Percentiles rank a stretch among this genome's conserved stretches.
phyloP scores from a whole-genome alignment of 768 basidiomycete species.

The Cystobasidiopsis lactophilus region DNA sequence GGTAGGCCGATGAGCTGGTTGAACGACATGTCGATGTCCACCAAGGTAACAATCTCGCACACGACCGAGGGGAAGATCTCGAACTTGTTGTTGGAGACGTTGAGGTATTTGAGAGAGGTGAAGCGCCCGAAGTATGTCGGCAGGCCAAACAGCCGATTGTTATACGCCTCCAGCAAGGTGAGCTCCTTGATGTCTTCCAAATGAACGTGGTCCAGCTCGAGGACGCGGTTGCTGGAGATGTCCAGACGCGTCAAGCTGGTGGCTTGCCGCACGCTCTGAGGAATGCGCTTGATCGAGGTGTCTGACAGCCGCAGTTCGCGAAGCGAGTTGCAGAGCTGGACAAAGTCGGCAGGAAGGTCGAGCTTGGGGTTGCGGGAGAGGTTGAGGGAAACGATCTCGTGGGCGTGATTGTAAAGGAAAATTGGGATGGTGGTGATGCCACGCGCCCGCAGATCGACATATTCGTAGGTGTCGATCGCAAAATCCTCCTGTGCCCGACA shows the following conservation, averaged over 20 bases:
- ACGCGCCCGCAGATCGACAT: conserved; percentile 57
- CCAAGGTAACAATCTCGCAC: conserved; percentile 45
- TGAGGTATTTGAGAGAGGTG: conserved; percentile 47
- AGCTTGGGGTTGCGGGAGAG: conserved; percentile 87
- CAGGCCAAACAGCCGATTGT: conserved; percentile 71
- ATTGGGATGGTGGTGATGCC: conserved; percentile 75
- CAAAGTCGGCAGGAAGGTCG: conserved; percentile 88
- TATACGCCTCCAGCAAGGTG: conserved; percentile 49
- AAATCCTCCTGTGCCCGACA: conserved; percentile 40
- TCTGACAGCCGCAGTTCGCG: conserved; percentile 66
- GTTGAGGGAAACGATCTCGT: conserved; percentile 59
- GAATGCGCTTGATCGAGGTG: conserved; percentile 88
- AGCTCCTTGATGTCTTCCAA: conserved; percentile 56
- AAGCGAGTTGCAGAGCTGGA: conserved; percentile 61
- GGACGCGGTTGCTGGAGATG: conserved; percentile 74
- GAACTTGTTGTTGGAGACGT: conserved; percentile 94
- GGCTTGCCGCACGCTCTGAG: conserved; percentile 56
- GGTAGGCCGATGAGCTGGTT: conserved; percentile 69
- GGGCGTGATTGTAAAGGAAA: conserved; percentile 58
- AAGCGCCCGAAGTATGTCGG: conserved; percentile 68
- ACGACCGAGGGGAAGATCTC: conserved; percentile 49
- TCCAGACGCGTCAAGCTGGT: conserved; percentile 55
- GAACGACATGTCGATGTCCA: conserved; percentile 82
- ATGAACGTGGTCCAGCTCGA: conserved; percentile 63
- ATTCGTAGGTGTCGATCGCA: conserved; percentile 45